phyloP scores from a whole-genome alignment of 2,329 filamentous ascomycete species.

The Sarocladiaceae sp. region DNA sequence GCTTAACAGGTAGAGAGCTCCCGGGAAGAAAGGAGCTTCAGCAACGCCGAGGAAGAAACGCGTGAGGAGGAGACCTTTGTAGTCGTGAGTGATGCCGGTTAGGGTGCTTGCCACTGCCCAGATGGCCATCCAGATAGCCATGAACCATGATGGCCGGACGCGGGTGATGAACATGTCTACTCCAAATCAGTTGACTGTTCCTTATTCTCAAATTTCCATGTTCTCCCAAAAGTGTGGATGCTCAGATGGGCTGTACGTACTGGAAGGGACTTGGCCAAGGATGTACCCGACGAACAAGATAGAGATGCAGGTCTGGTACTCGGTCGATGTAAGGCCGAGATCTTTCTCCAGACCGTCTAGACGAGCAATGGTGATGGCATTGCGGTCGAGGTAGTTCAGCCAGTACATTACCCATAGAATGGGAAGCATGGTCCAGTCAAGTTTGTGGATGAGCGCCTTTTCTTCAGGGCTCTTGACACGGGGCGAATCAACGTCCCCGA shows the following conservation, averaged over 20 bases:
- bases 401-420: slow-evolving; percentile 12
- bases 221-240: too few relatives aligned
- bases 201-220: too few relatives aligned
- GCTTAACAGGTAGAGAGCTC: slow-evolving; percentile 38
- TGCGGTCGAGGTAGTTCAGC: slow-evolving; percentile 14
- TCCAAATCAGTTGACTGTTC: too few relatives aligned
- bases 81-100: slow-evolving; percentile 37
- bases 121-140: slow-evolving; percentile 30
- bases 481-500: too few relatives aligned
- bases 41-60: slow-evolving; percentile 34
- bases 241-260: too few relatives aligned
- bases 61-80: slow-evolving; percentile 38
- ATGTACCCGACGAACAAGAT: slow-evolving; percentile 22
- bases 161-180: slow-evolving; percentile 18
- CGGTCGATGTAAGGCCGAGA: slow-evolving; percentile 15
- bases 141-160: slow-evolving; percentile 15
- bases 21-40: slow-evolving; percentile 49
- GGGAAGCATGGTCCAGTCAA: too few relatives aligned
- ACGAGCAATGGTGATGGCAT: slow-evolving; percentile 14
- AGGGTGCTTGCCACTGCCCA: slow-evolving; percentile 38
- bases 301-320: slow-evolving; percentile 21
- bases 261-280: slow-evolving; percentile 25
- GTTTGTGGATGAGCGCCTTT: too few relatives aligned
- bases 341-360: slow-evolving; percentile 19
- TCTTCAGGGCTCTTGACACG: too few relatives aligned